Conservation (phyloP, 192 early-diverging fungal genomes). For the Coemansia sp. region DNA sequence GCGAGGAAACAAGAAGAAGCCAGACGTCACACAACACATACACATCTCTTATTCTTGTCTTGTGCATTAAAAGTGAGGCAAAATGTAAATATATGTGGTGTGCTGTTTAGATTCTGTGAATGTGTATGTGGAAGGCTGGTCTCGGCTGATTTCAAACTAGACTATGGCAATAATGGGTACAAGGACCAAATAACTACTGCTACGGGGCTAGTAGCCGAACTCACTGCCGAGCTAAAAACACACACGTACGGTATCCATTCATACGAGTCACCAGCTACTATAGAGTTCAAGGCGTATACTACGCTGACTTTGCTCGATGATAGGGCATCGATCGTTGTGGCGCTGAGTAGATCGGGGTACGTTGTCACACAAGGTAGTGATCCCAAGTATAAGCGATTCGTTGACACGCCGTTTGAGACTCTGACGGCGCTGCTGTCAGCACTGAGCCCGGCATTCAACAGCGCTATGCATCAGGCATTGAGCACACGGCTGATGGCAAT, state of each 20-base stretch:
- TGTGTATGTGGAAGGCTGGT: not conserved
- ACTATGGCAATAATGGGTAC: not conserved
- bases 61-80: not conserved
- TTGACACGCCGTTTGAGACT: constrained; percentile 20
- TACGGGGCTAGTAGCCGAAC: constrained; percentile 25
- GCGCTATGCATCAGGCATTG: constrained; percentile 31
- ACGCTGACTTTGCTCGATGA: constrained; percentile 20
- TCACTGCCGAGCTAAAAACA: constrained; percentile 19
- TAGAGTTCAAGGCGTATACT: not conserved
- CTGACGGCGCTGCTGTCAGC: constrained; percentile 32
- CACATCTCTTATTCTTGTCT: not conserved
- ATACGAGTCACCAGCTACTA: constrained; percentile 3
- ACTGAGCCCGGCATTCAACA: constrained; percentile 28
- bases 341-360: constrained; percentile 26
- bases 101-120: not conserved
- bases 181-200: constrained; percentile 1
- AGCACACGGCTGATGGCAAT: constrained; percentile 19
- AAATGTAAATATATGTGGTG: not conserved
- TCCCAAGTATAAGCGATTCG: not conserved
- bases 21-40: not conserved
- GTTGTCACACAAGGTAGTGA: not conserved
- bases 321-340: not conserved
- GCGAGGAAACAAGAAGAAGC: not conserved
- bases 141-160: not conserved
- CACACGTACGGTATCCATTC: constrained; percentile 34